These are phyloP conservation scores for Pseudopyricularia javanii DNA, from an alignment of 2,329 filamentous ascomycete species.

Conservation along the genomic window DNA sequence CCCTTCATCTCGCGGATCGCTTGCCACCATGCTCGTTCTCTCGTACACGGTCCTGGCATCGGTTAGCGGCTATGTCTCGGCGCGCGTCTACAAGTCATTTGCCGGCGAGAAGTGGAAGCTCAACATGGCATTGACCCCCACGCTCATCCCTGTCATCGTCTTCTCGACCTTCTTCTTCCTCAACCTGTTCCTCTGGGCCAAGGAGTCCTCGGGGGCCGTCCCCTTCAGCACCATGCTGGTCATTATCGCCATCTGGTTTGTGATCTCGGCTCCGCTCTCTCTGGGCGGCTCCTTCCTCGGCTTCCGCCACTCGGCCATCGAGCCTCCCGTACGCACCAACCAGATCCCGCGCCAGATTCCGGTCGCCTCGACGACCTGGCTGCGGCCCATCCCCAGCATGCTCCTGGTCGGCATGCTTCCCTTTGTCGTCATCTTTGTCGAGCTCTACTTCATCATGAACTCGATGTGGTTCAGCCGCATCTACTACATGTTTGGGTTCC, in stretches of 20 bases:
- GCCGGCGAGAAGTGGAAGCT: slow-evolving; percentile 88
- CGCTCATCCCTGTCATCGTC: slow-evolving; percentile 75
- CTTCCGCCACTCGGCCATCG: slow-evolving; percentile 61
- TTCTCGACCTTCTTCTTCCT: slow-evolving; percentile 86
- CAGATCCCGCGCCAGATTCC: slow-evolving; percentile 97
- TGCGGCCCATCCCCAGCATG: slow-evolving; percentile 80
- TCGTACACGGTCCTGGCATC: slow-evolving; percentile 90
- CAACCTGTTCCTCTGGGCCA: slow-evolving; percentile 92
- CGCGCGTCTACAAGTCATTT: slow-evolving; percentile 89
- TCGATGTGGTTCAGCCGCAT: slow-evolving; percentile 98
- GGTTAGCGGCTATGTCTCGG: slow-evolving; percentile 80
- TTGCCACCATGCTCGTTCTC: slow-evolving; percentile 86
- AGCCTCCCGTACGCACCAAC: slow-evolving; percentile 83
- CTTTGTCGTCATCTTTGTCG: slow-evolving; percentile 94
- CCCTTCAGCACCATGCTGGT: slow-evolving; percentile 96
- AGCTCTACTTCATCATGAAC: slow-evolving; percentile 99
- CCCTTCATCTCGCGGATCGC: slow-evolving; percentile 85
- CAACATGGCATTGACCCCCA: slow-evolving; percentile 78
- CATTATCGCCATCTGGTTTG: slow-evolving; percentile 87
- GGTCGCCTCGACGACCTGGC: slow-evolving; percentile 62
- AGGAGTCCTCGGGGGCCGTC: slow-evolving; percentile 82
- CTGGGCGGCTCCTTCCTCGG: slow-evolving; percentile 86
- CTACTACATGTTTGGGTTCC: slow-evolving; percentile 99
- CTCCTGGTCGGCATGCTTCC: slow-evolving; percentile 84
- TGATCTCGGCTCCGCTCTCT: slow-evolving; percentile 88